phyloP scores from a whole-genome alignment of 495 filamentous ascomycete species.

The Lophiotrema nucula region DNA sequence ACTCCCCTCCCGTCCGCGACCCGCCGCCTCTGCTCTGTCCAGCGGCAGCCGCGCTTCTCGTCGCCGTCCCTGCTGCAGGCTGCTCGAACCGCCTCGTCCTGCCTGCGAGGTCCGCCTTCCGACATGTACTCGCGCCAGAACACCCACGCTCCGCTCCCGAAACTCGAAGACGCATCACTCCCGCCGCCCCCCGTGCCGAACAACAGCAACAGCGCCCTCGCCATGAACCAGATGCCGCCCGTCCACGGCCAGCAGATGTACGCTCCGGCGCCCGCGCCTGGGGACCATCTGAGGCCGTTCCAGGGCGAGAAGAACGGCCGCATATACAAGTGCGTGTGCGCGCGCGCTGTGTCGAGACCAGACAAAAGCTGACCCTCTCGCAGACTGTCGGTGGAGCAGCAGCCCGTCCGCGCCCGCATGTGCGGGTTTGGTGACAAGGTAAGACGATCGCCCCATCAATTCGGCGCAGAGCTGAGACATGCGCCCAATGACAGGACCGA shows the following conservation, averaged over 20 bases:
- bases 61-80: neutral
- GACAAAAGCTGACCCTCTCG: no score
- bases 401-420: slow-evolving; percentile 93
- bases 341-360: no score
- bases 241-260: neutral
- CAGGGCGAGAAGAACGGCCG: slow-evolving; percentile 1
- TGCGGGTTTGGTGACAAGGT: slow-evolving; percentile 99
- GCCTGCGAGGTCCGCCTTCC: no score
- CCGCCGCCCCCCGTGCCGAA: neutral
- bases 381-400: slow-evolving; percentile 89
- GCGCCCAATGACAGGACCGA: slow-evolving; percentile 66
- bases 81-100: no score
- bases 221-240: neutral
- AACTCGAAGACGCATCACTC: neutral
- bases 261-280: neutral
- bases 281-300: slow-evolving; percentile 1
- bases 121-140: slow-evolving; percentile 11
- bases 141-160: slow-evolving; percentile 2
- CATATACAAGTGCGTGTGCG: neutral
- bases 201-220: neutral
- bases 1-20: no score
- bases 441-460: slow-evolving; percentile 25
- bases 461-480: slow-evolving; percentile 13
- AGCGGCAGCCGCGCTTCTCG: neutral
- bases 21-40: no score